Evolutionary conservation across 1,284 basidiomycete species (phyloP), one percentile per base, ranked within the genome.

Genomic region (Marasmius oreades): DNA sequence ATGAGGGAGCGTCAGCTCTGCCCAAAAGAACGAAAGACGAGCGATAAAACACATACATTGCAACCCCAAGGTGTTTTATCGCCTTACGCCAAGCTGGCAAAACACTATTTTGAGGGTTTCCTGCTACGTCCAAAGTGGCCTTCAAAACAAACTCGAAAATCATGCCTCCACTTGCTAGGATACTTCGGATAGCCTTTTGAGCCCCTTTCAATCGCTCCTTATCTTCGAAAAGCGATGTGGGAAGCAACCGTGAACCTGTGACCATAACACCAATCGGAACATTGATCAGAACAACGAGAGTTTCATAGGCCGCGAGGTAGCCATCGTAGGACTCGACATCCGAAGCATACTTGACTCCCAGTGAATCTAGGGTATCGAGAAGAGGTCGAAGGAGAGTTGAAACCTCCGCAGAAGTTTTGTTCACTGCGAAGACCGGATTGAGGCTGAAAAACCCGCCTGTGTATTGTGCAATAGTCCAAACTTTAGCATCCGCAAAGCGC

Each of bases 61-160:
- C 28, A 55, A 56, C n/a, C 55, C 54, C 20, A 58, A 39, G 24
- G 57, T 56, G 16, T 57, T 55, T 5, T 31, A n/a, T 14, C 5
- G 63, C 51, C 1, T 61, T 37, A 37, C 63, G 56, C 63, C 63
- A 62, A 16, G 57, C 58, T 26, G 59, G 61, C 47, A 58, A 56
- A 10, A 62, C 59, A 1, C 61, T 61, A 31, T 64, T 64, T 20
- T 60, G 36, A 14, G 61, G 58, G 33, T 59, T 53, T 4, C 59
- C 55, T 7, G 55, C 56, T 18, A 43, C 60, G 48, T 59, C 33
- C 23, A 45, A 42, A 3, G 59, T 58, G 24, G 62, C 55, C 2
- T 50, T 58, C 1, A 60, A 11, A 1, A 58, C 55, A 11, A 63
- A 55, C 39, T 63, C 61, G 26, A 53, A 56, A 1, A 59, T 34